phyloP scores from a whole-genome alignment of 1,139 yeast species.

The Ashbya aceris region DNA sequence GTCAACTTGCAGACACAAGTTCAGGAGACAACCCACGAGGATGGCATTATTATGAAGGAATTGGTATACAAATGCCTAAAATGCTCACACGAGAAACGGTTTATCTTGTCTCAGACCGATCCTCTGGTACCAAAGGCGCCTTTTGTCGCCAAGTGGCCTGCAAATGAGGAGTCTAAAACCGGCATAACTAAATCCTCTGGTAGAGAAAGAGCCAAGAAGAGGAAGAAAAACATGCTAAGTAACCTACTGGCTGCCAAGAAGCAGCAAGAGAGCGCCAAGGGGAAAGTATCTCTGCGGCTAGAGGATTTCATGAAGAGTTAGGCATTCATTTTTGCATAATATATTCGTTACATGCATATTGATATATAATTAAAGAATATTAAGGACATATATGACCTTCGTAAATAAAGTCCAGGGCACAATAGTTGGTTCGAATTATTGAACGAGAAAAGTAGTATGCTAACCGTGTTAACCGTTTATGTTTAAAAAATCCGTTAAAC shows the following conservation, averaged over 20 bases:
- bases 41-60: constrained; percentile 13
- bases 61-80: constrained; percentile 30
- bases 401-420: too few species aligned
- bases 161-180: constrained; percentile 24
- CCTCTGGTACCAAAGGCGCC: constrained; percentile 4
- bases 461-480: not conserved
- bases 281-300: constrained; percentile 34
- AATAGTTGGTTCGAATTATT: too few species aligned
- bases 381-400: too few species aligned
- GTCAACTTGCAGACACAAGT: constrained; percentile 32
- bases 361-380: too few species aligned
- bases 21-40: constrained; percentile 7
- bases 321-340: not conserved
- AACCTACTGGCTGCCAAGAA: constrained; percentile 38
- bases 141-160: constrained; percentile 23
- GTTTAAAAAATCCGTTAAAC: constrained; percentile 9
- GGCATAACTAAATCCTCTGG: constrained; percentile 33
- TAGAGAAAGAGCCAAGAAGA: constrained; percentile 32
- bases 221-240: constrained; percentile 30
- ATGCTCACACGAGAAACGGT: constrained; percentile 24
- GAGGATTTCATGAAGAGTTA: constrained; percentile 40
- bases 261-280: constrained; percentile 31
- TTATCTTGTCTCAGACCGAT: constrained; percentile 6
- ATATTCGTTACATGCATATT: not conserved
- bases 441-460: not conserved